Evolutionary conservation across 2,329 filamentous ascomycete genomes (phyloP).

Genomic region (Byssochlamys sp.): DNA sequence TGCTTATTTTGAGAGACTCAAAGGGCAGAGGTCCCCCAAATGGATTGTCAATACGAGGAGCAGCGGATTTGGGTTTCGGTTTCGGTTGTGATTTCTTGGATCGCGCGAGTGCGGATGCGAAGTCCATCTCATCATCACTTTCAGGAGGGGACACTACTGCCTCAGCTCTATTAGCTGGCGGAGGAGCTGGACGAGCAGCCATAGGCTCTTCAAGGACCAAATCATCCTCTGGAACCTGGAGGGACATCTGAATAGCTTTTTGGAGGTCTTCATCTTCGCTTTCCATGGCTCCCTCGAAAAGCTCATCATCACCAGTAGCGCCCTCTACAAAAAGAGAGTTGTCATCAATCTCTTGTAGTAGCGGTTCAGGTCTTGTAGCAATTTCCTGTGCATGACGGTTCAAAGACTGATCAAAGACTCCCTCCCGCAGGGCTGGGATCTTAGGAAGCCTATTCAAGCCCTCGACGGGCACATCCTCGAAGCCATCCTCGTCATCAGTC

Average conservation of each 20-base stretch:
- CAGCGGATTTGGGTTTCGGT: conserved; percentile 24
- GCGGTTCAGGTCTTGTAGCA: conserved; percentile 1
- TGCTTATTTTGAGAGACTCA: conserved; percentile 65
- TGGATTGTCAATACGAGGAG: conserved; percentile 45
- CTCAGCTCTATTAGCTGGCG: conserved; percentile 15
- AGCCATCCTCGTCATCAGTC: conserved; percentile 63
- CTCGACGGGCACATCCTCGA: conserved; percentile 87
- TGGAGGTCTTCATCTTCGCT: conserved; percentile 65
- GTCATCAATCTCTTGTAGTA: conserved; percentile 27
- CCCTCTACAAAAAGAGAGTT: conserved; percentile 50
- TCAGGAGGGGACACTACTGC: conserved; percentile 30
- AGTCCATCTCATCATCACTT: conserved; percentile 66
- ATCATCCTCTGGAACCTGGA: conserved; percentile 44
- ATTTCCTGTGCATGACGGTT: conserved; percentile 16
- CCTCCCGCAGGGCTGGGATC: conserved; percentile 31
- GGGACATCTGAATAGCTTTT: conserved; percentile 73
- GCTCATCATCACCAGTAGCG: conserved; percentile 40
- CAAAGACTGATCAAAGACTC: conserved; percentile 28
- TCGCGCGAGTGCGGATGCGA: conserved; percentile 64
- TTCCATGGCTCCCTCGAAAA: conserved; percentile 45
- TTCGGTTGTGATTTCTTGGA: conserved; percentile 53
- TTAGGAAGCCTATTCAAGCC: conserved; percentile 77
- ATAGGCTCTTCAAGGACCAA: conserved; percentile 30
- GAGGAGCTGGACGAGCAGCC: conserved; percentile 41
- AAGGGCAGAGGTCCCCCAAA: conserved; percentile 83